Conservation (phyloP, 2,329 filamentous ascomycete species). For the Colletotrichum brevisporum region DNA sequence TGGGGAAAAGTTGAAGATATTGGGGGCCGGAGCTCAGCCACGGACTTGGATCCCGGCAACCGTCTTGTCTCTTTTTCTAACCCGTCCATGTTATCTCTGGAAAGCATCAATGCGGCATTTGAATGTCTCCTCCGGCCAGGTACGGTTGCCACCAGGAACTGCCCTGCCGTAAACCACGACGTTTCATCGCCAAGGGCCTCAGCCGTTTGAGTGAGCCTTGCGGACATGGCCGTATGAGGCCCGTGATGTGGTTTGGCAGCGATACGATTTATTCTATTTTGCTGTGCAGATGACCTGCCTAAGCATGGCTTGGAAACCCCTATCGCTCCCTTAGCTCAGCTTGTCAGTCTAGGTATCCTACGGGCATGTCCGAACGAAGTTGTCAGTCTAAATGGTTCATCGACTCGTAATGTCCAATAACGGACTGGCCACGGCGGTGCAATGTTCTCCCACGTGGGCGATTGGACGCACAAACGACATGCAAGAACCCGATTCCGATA, state of each 20-base stretch:
- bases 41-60: too few species aligned
- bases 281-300: not conserved
- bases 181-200: too few species aligned
- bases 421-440: not conserved
- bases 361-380: conserved; percentile 7
- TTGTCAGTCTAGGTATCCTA: not conserved
- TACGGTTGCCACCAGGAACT: too few species aligned
- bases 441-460: not conserved
- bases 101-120: too few species aligned
- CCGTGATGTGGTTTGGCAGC: not conserved
- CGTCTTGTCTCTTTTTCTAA: too few species aligned
- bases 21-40: not conserved
- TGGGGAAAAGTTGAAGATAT: not conserved
- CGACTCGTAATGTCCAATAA: not conserved
- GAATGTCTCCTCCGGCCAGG: too few species aligned
- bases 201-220: not conserved
- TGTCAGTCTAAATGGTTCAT: not conserved
- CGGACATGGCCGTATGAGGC: not conserved
- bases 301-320: not conserved
- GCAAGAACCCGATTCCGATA: not conserved
- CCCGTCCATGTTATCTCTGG: too few species aligned
- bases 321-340: not conserved
- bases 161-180: too few species aligned
- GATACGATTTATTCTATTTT: not conserved
- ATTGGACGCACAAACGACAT: not conserved